Conservation (phyloP, 257 asterid genomes). For the Voacanga thouarsii region DNA sequence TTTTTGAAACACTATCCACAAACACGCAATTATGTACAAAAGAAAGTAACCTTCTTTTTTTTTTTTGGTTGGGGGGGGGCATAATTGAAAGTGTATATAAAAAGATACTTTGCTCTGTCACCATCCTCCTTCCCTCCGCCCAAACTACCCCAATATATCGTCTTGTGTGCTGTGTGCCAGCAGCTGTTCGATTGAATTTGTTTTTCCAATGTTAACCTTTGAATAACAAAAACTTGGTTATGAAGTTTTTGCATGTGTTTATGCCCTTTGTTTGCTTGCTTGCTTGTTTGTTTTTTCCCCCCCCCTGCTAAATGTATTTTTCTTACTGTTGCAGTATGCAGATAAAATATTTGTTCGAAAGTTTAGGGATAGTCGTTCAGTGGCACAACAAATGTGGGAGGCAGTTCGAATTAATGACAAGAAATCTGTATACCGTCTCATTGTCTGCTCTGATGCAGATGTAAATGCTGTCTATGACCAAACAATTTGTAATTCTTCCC, state of each 20-base stretch:
- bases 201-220: background rate
- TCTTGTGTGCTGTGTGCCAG: background rate
- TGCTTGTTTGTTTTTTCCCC: no score
- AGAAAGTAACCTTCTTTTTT: no score
- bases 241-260: background rate
- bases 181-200: background rate
- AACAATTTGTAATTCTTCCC: slow-evolving; percentile 49
- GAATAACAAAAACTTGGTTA: background rate
- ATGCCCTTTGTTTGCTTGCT: no score
- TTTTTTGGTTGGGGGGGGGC: no score
- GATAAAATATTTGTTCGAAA: slow-evolving; percentile 77
- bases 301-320: background rate
- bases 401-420: slow-evolving; percentile 81
- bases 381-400: slow-evolving; percentile 77
- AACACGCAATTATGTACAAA: background rate
- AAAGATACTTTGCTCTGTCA: background rate
- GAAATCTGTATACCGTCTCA: slow-evolving; percentile 69
- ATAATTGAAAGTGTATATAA: background rate
- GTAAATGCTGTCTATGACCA: slow-evolving; percentile 56
- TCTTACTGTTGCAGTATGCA: slow-evolving; percentile 61
- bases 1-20: background rate
- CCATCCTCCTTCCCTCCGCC: background rate
- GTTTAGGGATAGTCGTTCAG: slow-evolving; percentile 56
- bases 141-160: background rate
- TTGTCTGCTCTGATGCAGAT: slow-evolving; percentile 75